Conservation (phyloP, 1,284 basidiomycete genomes). For the Prillingera fragicola region DNA sequence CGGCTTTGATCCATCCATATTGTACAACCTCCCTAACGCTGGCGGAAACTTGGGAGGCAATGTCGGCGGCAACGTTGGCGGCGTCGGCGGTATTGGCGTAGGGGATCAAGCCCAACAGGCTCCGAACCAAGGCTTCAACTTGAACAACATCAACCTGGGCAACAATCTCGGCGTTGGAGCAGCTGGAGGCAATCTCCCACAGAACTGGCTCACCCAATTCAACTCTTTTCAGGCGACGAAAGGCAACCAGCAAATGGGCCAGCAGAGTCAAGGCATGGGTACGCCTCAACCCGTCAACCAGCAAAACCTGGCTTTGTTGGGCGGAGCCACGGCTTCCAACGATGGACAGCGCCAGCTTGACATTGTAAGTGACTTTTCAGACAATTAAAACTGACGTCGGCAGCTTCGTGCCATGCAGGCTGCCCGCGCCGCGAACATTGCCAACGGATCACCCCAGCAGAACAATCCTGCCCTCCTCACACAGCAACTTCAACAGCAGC, state of each 20-base stretch:
- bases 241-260: conserved; percentile 9
- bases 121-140: conserved; percentile 15
- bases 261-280: conserved; percentile 4
- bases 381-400: neutral
- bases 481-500: conserved; percentile 10
- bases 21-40: conserved; percentile 12
- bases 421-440: conserved; percentile 4
- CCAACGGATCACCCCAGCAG: conserved; percentile 6
- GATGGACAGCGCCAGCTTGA: conserved; percentile 15
- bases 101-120: conserved; percentile 10
- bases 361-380: conserved; percentile 6
- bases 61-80: conserved; percentile 6
- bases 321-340: neutral
- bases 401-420: conserved; percentile 18
- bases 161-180: neutral
- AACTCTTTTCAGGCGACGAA: conserved; percentile 14
- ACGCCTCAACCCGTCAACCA: conserved; percentile 1
- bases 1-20: conserved; percentile 16
- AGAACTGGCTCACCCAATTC: conserved; percentile 16
- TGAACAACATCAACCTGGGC: conserved; percentile 8
- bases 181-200: conserved; percentile 7
- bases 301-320: conserved; percentile 2
- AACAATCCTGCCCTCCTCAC: conserved; percentile 7
- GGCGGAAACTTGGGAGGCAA: conserved; percentile 5
- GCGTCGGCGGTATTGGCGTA: conserved; percentile 6